phyloP scores from a whole-genome alignment of 257 asterid genomes.

The Solanum chiquidenum region DNA sequence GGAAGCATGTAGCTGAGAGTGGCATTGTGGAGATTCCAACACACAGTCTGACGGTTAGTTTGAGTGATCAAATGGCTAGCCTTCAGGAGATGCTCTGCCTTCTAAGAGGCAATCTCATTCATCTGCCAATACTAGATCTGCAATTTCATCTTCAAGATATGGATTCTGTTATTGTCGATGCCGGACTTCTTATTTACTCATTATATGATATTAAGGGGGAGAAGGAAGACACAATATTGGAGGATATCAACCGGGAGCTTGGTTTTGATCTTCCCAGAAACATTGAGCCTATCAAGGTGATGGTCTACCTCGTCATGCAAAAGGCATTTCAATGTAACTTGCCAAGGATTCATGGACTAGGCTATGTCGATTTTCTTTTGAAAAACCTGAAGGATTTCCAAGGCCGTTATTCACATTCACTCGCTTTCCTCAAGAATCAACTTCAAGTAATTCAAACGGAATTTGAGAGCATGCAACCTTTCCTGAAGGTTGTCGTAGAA shows the following conservation, averaged over 20 bases:
- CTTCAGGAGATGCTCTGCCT: neutral
- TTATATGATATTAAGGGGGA: neutral
- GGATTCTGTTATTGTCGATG: neutral
- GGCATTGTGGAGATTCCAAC: neutral
- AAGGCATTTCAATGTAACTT: neutral
- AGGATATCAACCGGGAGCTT: neutral
- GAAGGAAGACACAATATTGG: neutral
- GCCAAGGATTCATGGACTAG: neutral
- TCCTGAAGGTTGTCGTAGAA: neutral
- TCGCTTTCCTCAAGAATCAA: neutral
- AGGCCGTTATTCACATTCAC: neutral
- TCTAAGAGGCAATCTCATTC: neutral
- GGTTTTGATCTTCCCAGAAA: neutral
- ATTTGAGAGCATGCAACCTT: neutral
- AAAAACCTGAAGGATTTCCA: conserved; percentile 10
- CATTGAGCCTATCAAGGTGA: neutral
- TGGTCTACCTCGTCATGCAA: neutral
- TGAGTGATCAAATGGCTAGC: neutral
- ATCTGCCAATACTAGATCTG: neutral
- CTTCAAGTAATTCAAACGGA: neutral
- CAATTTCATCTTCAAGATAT: neutral
- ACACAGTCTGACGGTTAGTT: neutral
- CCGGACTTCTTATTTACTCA: neutral
- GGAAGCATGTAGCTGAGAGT: neutral
- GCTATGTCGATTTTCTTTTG: neutral